Percentiles rank a stretch among this genome's conserved stretches.
These are phyloP conservation scores for Globisporangium mamillatum DNA, from an alignment of 352 stramenopile species.

Conservation along the genomic window DNA sequence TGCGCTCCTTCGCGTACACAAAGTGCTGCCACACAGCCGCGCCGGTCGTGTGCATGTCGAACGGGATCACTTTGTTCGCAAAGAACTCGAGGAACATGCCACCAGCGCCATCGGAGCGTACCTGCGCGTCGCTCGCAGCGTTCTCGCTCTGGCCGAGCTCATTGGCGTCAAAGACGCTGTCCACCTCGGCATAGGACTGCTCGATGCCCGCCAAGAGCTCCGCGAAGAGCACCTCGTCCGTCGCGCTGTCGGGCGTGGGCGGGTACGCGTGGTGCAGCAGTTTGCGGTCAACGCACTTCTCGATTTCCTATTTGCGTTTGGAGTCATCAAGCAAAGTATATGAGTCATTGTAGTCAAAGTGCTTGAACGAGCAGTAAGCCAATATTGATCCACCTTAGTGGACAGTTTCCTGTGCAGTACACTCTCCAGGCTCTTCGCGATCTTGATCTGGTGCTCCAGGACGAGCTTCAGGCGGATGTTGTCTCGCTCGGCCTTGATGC, in stretches of 20 bases:
- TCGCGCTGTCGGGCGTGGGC: constrained; percentile 23
- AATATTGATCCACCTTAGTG: constrained; percentile 10
- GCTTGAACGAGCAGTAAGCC: neutral
- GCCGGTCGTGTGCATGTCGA: constrained; percentile 30
- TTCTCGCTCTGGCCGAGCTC: constrained; percentile 27
- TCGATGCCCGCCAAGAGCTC: constrained; percentile 34
- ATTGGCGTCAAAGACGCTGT: constrained; percentile 32
- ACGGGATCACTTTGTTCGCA: constrained; percentile 44
- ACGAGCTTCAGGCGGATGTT: constrained; percentile 23
- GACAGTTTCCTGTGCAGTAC: constrained; percentile 16
- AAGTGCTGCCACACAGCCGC: constrained; percentile 46
- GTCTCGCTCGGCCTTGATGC: constrained; percentile 16
- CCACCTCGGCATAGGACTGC: constrained; percentile 35
- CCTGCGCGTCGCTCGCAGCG: constrained; percentile 33
- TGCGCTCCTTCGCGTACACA: constrained; percentile 36
- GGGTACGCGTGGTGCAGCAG: constrained; percentile 20
- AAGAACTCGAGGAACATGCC: constrained; percentile 48
- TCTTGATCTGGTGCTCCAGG: constrained; percentile 22
- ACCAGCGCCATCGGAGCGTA: constrained; percentile 27
- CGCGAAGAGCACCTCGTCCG: constrained; percentile 27
- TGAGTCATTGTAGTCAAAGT: neutral
- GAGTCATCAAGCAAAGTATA: neutral
- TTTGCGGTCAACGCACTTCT: constrained; percentile 10
- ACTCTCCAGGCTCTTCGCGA: constrained; percentile 20
- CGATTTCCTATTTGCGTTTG: constrained; percentile 11